Conservation (phyloP, 371 early-diverging fungal species). For the Mortierella sp. region DNA sequence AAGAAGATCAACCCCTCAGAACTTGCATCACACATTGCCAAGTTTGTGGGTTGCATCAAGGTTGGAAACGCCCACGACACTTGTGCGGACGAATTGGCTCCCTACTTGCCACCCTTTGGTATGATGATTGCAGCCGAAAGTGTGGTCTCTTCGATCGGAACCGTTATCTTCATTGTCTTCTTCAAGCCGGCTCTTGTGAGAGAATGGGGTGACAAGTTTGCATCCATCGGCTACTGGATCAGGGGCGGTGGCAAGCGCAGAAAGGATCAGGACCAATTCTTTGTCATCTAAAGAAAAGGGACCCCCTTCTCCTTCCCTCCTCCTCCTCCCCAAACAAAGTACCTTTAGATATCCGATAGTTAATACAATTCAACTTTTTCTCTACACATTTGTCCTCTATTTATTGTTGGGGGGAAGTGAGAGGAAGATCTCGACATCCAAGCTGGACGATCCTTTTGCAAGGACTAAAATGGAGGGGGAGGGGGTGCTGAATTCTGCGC, state of each 20-base stretch:
- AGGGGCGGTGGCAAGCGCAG: slow-evolving; percentile 47
- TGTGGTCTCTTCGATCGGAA: slow-evolving; percentile 66
- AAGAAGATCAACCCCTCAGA: slow-evolving; percentile 47
- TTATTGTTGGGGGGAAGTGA: too few species aligned
- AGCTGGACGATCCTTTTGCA: too few species aligned
- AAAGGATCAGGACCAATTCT: slow-evolving; percentile 67
- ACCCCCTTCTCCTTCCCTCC: too few species aligned
- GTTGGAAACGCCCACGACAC: slow-evolving; percentile 55
- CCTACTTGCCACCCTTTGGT: slow-evolving; percentile 61
- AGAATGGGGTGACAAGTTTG: slow-evolving; percentile 64
- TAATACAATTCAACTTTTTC: too few species aligned
- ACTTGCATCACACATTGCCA: slow-evolving; percentile 32
- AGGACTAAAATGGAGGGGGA: too few species aligned
- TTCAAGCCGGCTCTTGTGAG: slow-evolving; percentile 63
- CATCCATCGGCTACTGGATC: slow-evolving; percentile 56
- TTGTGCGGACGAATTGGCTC: slow-evolving; percentile 34
- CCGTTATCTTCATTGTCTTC: slow-evolving; percentile 70
- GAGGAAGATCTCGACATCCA: too few species aligned
- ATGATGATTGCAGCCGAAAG: slow-evolving; percentile 69
- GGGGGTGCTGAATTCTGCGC: too few species aligned
- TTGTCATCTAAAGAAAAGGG: slow-evolving; percentile 55
- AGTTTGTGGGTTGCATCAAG: slow-evolving; percentile 65
- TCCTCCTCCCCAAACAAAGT: too few species aligned
- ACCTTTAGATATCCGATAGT: background rate
- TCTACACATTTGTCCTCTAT: too few species aligned